Evolutionary conservation across 2,329 filamentous ascomycete species (phyloP).

Genomic region (Monosporascus cannonballus): DNA sequence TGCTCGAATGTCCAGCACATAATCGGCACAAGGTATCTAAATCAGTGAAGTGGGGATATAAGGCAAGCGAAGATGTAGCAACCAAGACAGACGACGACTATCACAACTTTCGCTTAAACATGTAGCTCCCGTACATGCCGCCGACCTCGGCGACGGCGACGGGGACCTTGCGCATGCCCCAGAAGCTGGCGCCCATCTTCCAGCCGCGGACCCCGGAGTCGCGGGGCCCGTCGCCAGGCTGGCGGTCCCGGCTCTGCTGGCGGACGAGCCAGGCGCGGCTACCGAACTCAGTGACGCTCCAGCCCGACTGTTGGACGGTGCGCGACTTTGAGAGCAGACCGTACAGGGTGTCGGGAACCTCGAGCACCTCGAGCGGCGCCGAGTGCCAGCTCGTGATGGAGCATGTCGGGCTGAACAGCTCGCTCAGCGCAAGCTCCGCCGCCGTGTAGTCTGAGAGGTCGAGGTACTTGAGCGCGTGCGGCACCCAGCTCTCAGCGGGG

Average conservation of each 20-base stretch:
- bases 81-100: too few species aligned
- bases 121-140: conserved; percentile 77
- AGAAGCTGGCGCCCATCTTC: conserved; percentile 81
- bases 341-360: conserved; percentile 64
- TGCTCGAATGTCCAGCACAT: too few species aligned
- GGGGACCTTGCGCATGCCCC: conserved; percentile 89
- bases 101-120: conserved; percentile 56
- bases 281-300: conserved; percentile 66
- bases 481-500: conserved; percentile 35
- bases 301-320: conserved; percentile 57
- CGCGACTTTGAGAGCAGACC: conserved; percentile 57
- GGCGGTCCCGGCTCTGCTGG: conserved; percentile 22
- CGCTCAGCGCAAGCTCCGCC: conserved; percentile 53
- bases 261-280: conserved; percentile 63
- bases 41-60: too few species aligned
- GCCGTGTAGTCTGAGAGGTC: conserved; percentile 68
- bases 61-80: too few species aligned
- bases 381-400: conserved; percentile 54
- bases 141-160: conserved; percentile 87
- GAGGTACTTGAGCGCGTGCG: conserved; percentile 64
- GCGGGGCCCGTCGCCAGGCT: conserved; percentile 27
- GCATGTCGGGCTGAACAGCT: conserved; percentile 43
- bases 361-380: conserved; percentile 68
- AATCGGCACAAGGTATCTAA: too few species aligned
- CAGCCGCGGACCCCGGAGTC: conserved; percentile 59